Base-by-base conservation (phyloP, 1,284 basidiomycete species). In the Fistulinella staudtii region DNA sequence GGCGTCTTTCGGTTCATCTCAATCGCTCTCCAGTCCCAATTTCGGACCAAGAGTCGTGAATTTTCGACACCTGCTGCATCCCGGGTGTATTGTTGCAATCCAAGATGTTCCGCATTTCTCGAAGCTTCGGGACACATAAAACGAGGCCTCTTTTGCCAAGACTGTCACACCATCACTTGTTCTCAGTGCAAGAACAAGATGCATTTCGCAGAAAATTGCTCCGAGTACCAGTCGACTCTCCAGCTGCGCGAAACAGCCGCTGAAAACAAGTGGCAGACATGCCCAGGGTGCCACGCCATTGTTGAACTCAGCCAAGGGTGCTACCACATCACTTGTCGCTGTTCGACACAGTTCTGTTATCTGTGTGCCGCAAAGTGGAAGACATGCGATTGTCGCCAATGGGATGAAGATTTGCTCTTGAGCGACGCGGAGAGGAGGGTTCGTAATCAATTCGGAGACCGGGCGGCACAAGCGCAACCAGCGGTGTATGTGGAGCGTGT, bases 321-420 rank as follows among this genome's bases (percentile, higher is more conserved):
- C 47, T 69, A 63, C 41, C 73, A 75, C 36, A 73, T 74, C 54
- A 71, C 64, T 24, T 75, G 73, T 46, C 60, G 68, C 4, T 74
- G 73, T 53, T 57, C 57, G 17, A 57, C 63, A 7, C 54, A 74
- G 49, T 74, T 74, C 53, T 74, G 72, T 51, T 73, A 74, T 50
- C 29, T 68, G n/a, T 74, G 72, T 53, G 55, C 54, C 8, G 64
- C 59, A 17, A 45, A 36, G 31, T 74, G 71, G 72, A 71, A 65
- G 53, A 66, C 56, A 2, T 72, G 71, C 36, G 7, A 7, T 0
- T 74, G 72, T 48, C 42, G 46, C 1, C 67, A 64, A 33, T 73
- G 72, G 71, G 68, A 72, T 17, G 72, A 73, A 31, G 42, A 49
- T 0, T 44, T 47, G 2, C 54, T 70, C n/a, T 2, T 70, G 8